phyloP scores from a whole-genome alignment of 2,329 filamentous ascomycete species.

The Teratosphaeria pseudoeucalypti region DNA sequence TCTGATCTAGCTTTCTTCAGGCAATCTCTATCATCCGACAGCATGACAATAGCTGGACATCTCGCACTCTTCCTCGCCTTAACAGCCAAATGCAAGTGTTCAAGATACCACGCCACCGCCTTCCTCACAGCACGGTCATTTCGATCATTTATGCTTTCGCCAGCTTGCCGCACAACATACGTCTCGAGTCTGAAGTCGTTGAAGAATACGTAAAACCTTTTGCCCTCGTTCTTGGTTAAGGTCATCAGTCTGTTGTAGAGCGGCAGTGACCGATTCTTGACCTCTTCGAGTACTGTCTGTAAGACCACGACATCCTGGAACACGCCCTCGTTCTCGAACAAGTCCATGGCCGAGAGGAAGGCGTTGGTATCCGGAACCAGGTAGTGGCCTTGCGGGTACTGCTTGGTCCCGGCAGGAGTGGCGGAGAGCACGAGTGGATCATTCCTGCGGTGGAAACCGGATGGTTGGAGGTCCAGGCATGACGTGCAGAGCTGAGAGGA shows the following conservation, averaged over 20 bases:
- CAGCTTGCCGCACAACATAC: slow-evolving; percentile 60
- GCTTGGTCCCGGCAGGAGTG: slow-evolving; percentile 71
- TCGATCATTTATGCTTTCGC: slow-evolving; percentile 89
- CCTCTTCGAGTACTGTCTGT: slow-evolving; percentile 91
- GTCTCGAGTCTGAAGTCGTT: slow-evolving; percentile 96
- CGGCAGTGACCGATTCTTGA: slow-evolving; percentile 85
- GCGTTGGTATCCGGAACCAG: slow-evolving; percentile 94
- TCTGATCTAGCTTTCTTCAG: slow-evolving; percentile 71
- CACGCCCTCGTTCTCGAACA: slow-evolving; percentile 83
- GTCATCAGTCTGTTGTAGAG: slow-evolving; percentile 88
- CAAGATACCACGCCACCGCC: slow-evolving; percentile 81
- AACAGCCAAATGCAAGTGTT: slow-evolving; percentile 60
- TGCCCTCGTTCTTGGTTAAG: slow-evolving; percentile 88
- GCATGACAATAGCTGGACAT: slow-evolving; percentile 75
- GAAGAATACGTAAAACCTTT: slow-evolving; percentile 97
- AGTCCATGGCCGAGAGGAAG: slow-evolving; percentile 87
- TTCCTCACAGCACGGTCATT: slow-evolving; percentile 86
- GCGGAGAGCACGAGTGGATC: slow-evolving; percentile 81
- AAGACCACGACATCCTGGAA: slow-evolving; percentile 97
- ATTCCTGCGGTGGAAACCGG: slow-evolving; percentile 68
- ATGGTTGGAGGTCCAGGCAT: slow-evolving; percentile 63
- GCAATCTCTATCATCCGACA: slow-evolving; percentile 87
- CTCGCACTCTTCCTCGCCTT: slow-evolving; percentile 43
- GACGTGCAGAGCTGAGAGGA: slow-evolving; percentile 76
- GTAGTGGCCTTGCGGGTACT: slow-evolving; percentile 82